A percentile compares a stretch with the other conserved stretches of the same genome.
Evolutionary conservation across 106 monocot genomes (phyloP).

Genomic region (Triglochin maritima): DNA sequence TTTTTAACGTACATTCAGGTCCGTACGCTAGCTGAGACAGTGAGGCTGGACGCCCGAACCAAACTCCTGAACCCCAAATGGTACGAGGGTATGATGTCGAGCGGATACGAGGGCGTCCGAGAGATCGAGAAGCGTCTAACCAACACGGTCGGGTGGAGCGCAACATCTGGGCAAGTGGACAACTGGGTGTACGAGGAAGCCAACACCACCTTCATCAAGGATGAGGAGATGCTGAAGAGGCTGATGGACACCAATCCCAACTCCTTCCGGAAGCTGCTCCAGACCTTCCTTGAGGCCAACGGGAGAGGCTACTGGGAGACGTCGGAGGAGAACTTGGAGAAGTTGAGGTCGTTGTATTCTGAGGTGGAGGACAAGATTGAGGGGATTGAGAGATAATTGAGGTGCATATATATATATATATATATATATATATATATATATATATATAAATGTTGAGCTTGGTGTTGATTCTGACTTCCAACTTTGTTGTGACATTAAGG

Average conservation of each 20-base stretch:
- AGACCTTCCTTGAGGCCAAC: slow-evolving; percentile 73
- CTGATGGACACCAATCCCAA: slow-evolving; percentile 64
- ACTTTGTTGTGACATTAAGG: no score
- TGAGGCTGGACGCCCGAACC: slow-evolving; percentile 68
- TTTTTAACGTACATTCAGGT: slow-evolving; percentile 4
- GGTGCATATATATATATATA: background rate
- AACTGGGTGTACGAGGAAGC: slow-evolving; percentile 88
- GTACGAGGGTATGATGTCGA: slow-evolving; percentile 79
- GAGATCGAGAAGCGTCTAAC: slow-evolving; percentile 82
- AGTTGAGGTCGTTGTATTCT: slow-evolving; percentile 47
- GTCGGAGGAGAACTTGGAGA: slow-evolving; percentile 63
- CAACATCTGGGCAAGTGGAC: slow-evolving; percentile 74
- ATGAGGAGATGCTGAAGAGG: slow-evolving; percentile 59
- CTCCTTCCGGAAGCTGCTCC: slow-evolving; percentile 69
- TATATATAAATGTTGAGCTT: no score
- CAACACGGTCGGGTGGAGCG: slow-evolving; percentile 83
- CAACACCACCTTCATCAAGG: slow-evolving; percentile 62
- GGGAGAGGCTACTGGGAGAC: slow-evolving; percentile 84
- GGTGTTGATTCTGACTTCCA: no score
- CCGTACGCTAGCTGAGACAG: slow-evolving; percentile 65
- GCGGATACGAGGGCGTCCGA: slow-evolving; percentile 70
- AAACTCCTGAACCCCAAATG: slow-evolving; percentile 81
- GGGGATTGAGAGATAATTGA: slow-evolving; percentile 46
- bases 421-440: no score
- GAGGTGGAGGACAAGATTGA: slow-evolving; percentile 84